phyloP scores from a whole-genome alignment of 2,329 filamentous ascomycete genomes.

The Beauveria scarabaeidicola region DNA sequence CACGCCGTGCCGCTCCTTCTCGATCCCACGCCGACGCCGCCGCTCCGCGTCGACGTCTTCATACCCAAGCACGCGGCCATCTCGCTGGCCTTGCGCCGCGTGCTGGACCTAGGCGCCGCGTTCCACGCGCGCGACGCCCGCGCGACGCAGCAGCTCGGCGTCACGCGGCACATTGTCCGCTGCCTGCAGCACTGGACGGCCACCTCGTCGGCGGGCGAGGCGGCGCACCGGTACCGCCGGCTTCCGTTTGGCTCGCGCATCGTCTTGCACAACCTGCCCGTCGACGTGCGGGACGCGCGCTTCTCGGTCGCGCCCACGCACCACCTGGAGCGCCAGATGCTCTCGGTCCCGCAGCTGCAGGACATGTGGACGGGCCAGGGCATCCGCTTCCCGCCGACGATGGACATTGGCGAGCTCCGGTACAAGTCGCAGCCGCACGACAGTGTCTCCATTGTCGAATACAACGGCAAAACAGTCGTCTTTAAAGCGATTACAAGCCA shows the following conservation, averaged over 20 bases:
- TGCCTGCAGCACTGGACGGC: conserved; percentile 44
- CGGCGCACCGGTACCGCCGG: conserved; percentile 31
- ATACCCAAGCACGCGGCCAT: conserved; percentile 39
- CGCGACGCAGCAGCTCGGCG: conserved; percentile 40
- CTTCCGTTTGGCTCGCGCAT: conserved; percentile 51
- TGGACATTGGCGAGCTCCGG: conserved; percentile 43
- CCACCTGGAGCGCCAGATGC: conserved; percentile 43
- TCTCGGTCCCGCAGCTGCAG: conserved; percentile 34
- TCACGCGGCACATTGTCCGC: conserved; percentile 45
- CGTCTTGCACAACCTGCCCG: conserved; percentile 42
- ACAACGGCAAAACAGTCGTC: conserved; percentile 36
- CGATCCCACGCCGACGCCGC: conserved; percentile 26
- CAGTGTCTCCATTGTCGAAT: conserved; percentile 46
- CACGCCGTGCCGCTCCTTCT: conserved; percentile 48
- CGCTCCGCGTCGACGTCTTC: conserved; percentile 50
- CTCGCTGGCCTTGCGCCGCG: conserved; percentile 28
- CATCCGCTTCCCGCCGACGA: conserved; percentile 32
- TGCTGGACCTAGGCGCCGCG: conserved; percentile 33
- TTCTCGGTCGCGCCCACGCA: conserved; percentile 42
- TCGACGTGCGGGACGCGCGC: conserved; percentile 36
- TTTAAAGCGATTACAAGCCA: conserved; percentile 51
- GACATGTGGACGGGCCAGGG: conserved; percentile 32
- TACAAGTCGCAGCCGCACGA: conserved; percentile 49
- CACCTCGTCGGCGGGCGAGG: conserved; percentile 14
- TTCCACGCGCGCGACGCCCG: conserved; percentile 47